These are phyloP conservation scores for Erythrophleum ivorense DNA, from an alignment of 331 rosid genomes.

Conservation along the genomic window DNA sequence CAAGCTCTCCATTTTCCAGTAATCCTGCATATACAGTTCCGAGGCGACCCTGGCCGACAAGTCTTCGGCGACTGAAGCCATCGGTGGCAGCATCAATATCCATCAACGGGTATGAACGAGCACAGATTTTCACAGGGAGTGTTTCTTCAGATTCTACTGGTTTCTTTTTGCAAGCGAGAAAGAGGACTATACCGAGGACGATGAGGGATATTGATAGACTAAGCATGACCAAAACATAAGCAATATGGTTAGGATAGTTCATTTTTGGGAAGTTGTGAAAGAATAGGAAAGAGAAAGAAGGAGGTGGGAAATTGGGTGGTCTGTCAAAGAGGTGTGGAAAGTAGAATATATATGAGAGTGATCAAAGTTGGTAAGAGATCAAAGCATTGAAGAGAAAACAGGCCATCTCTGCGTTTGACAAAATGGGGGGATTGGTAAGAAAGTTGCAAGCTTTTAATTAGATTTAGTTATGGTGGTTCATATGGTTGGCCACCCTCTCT, in stretches of 20 bases:
- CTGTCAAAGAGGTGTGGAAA: constrained; percentile 40
- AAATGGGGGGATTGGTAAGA: constrained; percentile 55
- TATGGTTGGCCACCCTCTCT: constrained; percentile 55
- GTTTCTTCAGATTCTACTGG: constrained; percentile 58
- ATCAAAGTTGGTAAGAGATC: constrained; percentile 11
- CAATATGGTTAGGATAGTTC: constrained; percentile 52
- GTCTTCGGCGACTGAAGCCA: constrained; percentile 72
- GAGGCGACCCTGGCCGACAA: constrained; percentile 73
- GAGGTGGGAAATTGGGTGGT: constrained; percentile 33
- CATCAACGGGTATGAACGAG: constrained; percentile 55
- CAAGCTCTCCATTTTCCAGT: constrained; percentile 47
- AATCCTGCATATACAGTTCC: constrained; percentile 81
- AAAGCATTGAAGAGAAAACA: constrained; percentile 11
- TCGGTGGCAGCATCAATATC: constrained; percentile 74
- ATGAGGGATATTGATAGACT: constrained; percentile 57
- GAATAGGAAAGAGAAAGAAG: background rate
- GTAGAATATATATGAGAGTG: constrained; percentile 8
- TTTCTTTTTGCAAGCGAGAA: constrained; percentile 59
- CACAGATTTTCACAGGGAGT: constrained; percentile 51
- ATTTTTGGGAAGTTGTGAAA: constrained; percentile 38
- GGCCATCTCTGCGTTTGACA: constrained; percentile 37
- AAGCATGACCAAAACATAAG: constrained; percentile 55
- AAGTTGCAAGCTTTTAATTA: constrained; percentile 39
- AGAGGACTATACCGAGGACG: constrained; percentile 52
- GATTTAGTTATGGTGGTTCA: constrained; percentile 53